Percentiles rank a stretch among this genome's conserved stretches.
phyloP scores from a whole-genome alignment of 2,329 filamentous ascomycete genomes.

The Talaromyces verruculosus region DNA sequence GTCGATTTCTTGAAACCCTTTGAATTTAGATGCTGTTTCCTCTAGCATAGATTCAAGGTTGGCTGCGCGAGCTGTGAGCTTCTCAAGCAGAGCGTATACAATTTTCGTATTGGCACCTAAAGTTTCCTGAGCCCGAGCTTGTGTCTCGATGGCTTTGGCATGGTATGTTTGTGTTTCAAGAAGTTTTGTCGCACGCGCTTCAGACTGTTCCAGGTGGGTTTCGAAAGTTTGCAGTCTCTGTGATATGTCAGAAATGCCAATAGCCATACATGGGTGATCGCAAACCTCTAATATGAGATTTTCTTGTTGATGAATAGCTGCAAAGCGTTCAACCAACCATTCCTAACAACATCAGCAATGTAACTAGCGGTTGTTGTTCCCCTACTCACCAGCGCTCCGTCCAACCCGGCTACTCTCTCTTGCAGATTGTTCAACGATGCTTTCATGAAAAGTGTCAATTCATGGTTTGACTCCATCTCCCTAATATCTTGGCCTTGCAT shows the following conservation, averaged over 20 bases:
- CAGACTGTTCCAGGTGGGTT: slow-evolving; percentile 34
- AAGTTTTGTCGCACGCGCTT: slow-evolving; percentile 34
- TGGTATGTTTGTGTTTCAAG: slow-evolving; percentile 38
- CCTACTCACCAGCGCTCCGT: slow-evolving; percentile 37
- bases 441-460: slow-evolving; percentile 35
- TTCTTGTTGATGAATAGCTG: slow-evolving; percentile 35
- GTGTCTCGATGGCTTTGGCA: slow-evolving; percentile 30
- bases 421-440: slow-evolving; percentile 35
- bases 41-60: slow-evolving; percentile 37
- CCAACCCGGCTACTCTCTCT: slow-evolving; percentile 33
- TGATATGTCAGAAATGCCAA: not conserved
- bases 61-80: slow-evolving; percentile 29
- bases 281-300: slow-evolving; percentile 36
- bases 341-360: slow-evolving; percentile 28
- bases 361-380: not conserved
- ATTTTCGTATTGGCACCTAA: slow-evolving; percentile 31
- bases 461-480: slow-evolving; percentile 27
- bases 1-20: slow-evolving; percentile 24
- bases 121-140: slow-evolving; percentile 31
- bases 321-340: slow-evolving; percentile 33
- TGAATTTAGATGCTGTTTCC: slow-evolving; percentile 29
- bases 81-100: slow-evolving; percentile 35
- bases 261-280: not conserved
- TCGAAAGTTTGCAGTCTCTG: slow-evolving; percentile 41
- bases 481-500: slow-evolving; percentile 30